Evolutionary conservation across 257 asterid genomes (phyloP).

Genomic region (Ehretia macrophylla): DNA sequence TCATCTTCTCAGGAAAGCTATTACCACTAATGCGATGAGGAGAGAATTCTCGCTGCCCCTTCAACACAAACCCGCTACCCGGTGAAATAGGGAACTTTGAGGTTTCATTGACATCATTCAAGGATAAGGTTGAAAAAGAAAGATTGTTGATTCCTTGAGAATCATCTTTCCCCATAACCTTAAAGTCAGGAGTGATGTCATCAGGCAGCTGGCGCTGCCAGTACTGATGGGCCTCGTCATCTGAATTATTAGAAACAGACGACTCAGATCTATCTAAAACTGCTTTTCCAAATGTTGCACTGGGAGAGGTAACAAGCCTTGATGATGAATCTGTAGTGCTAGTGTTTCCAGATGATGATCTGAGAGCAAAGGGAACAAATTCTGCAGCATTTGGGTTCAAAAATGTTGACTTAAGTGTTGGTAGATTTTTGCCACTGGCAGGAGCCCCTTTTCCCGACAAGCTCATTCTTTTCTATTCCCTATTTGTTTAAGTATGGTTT

Average conservation of each 20-base stretch:
- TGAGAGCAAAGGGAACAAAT: constrained; percentile 71
- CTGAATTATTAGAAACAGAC: constrained; percentile 66
- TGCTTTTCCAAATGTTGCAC: constrained; percentile 54
- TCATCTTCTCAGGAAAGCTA: constrained; percentile 8
- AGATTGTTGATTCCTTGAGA: constrained; percentile 47
- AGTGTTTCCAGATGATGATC: constrained; percentile 46
- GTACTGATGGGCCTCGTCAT: constrained; percentile 78
- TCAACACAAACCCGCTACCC: constrained; percentile 43
- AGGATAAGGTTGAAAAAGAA: constrained; percentile 57
- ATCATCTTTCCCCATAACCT: constrained; percentile 57
- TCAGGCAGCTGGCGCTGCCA: constrained; percentile 91
- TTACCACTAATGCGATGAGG: constrained; percentile 36
- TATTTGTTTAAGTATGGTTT: neutral
- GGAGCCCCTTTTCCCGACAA: constrained; percentile 52
- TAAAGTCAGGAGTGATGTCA: constrained; percentile 85
- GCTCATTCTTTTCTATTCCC: constrained; percentile 45
- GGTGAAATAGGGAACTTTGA: constrained; percentile 38
- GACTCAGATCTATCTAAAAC: constrained; percentile 64
- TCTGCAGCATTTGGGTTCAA: constrained; percentile 93
- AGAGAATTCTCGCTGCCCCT: constrained; percentile 47
- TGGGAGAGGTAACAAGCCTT: too few species aligned
- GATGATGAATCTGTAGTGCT: constrained; percentile 26
- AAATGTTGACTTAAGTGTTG: constrained; percentile 41
- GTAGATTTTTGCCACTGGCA: constrained; percentile 13
- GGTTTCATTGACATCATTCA: constrained; percentile 41